Evolutionary conservation across 495 filamentous ascomycete species (phyloP).

Genomic region (Penicillium daleae): DNA sequence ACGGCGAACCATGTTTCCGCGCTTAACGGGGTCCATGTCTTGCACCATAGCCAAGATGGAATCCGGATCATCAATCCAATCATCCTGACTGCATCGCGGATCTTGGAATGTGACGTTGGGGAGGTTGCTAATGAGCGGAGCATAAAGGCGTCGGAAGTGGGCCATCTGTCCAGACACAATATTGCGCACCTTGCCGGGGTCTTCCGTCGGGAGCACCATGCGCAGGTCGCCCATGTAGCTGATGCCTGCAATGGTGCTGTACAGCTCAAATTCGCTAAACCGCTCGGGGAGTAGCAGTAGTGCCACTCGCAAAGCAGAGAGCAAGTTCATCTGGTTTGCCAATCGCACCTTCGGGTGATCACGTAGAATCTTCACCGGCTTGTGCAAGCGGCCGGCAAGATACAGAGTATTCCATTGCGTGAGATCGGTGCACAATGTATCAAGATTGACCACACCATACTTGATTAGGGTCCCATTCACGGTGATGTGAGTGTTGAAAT

Average conservation of each 20-base stretch:
- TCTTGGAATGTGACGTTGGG: constrained; percentile 87
- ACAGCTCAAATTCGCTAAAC: constrained; percentile 88
- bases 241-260: constrained; percentile 85
- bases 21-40: constrained; percentile 87
- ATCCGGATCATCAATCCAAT: constrained; percentile 69
- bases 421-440: constrained; percentile 84
- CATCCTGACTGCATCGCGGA: constrained; percentile 56
- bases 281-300: constrained; percentile 78
- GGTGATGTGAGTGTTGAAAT: constrained; percentile 95
- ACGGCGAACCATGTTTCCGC: constrained; percentile 94
- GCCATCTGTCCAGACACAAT: constrained; percentile 90
- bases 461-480: constrained; percentile 97
- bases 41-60: constrained; percentile 68
- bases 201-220: constrained; percentile 85
- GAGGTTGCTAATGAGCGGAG: constrained; percentile 82
- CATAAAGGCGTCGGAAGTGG: constrained; percentile 89
- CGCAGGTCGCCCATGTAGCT: constrained; percentile 94
- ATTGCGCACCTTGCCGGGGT: constrained; percentile 89
- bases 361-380: constrained; percentile 95
- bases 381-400: constrained; percentile 90
- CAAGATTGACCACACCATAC: constrained; percentile 92
- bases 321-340: constrained; percentile 91
- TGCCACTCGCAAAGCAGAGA: constrained; percentile 88
- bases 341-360: constrained; percentile 90
- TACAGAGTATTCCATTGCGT: constrained; percentile 91